These are phyloP conservation scores for Hura crepitans DNA, from an alignment of 441 rosid species.

Conservation along the genomic window DNA sequence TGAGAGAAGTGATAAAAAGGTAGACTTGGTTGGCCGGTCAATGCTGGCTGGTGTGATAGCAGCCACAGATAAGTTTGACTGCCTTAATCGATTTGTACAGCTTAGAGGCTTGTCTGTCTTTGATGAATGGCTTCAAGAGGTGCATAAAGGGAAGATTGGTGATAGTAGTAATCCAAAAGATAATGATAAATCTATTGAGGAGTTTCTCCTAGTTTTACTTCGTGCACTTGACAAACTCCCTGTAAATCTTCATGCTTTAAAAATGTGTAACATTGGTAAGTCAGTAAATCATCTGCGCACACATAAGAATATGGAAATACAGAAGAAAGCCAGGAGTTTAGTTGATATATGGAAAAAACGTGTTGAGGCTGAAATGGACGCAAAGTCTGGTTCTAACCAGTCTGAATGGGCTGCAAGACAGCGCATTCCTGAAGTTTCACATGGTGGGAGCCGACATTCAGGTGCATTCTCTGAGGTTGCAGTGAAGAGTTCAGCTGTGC, in stretches of 20 bases:
- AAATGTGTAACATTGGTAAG: conserved; percentile 87
- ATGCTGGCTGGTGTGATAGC: conserved; percentile 77
- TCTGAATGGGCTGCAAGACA: conserved; percentile 62
- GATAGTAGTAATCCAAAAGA: conserved; percentile 65
- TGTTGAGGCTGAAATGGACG: conserved; percentile 96
- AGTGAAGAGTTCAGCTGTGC: conserved; percentile 51
- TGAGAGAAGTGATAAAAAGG: conserved; percentile 63
- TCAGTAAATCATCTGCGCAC: conserved; percentile 90
- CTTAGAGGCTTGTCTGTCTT: conserved; percentile 78
- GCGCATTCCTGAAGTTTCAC: conserved; percentile 55
- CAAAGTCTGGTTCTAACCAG: conserved; percentile 61
- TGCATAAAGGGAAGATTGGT: conserved; percentile 83
- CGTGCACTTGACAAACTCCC: conserved; percentile 93
- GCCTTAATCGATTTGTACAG: conserved; percentile 77
- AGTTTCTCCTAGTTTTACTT: conserved; percentile 69
- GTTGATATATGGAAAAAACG: conserved; percentile 99
- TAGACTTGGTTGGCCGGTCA: conserved; percentile 64
- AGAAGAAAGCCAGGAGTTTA: conserved; percentile 83
- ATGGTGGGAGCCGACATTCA: conserved; percentile 51
- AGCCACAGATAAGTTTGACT: conserved; percentile 76
- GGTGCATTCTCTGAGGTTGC: conserved; percentile 65
- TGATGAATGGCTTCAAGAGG: conserved; percentile 99
- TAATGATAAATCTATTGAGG: conserved; percentile 64
- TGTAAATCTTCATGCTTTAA: conserved; percentile 83
- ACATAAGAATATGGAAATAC: conserved; percentile 78